Conservation (phyloP, 805 yeast species). For the Debaryomyces castellii region DNA sequence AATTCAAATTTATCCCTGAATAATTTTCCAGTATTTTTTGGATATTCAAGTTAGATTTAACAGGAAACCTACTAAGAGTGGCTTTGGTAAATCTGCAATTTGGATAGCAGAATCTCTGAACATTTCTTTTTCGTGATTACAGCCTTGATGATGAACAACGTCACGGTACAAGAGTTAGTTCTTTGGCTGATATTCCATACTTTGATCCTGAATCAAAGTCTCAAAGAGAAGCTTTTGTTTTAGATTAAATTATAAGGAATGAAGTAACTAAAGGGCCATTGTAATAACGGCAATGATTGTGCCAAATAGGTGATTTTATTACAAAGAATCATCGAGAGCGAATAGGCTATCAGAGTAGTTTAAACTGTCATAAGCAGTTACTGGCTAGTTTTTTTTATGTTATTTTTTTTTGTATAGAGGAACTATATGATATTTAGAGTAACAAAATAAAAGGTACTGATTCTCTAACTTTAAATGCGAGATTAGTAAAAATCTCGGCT, state of each 20-base stretch:
- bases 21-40: slow-evolving; percentile 48
- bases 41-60: slow-evolving; percentile 57
- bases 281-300: too few species aligned
- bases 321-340: too few species aligned
- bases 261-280: too few species aligned
- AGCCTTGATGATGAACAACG: slow-evolving; percentile 40
- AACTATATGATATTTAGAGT: too few species aligned
- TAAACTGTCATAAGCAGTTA: too few species aligned
- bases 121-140: slow-evolving; percentile 55
- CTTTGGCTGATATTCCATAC: slow-evolving; percentile 54
- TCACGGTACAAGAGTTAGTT: slow-evolving; percentile 51
- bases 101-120: slow-evolving; percentile 58
- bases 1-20: slow-evolving; percentile 47
- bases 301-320: too few species aligned
- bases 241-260: slow-evolving; percentile 4
- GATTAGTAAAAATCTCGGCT: too few species aligned
- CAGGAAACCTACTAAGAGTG: slow-evolving; percentile 45
- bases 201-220: slow-evolving; percentile 51
- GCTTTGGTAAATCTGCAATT: slow-evolving; percentile 47
- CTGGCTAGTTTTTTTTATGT: too few species aligned
- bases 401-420: too few species aligned
- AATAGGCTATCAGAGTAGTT: too few species aligned
- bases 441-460: too few species aligned
- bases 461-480: too few species aligned
- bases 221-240: slow-evolving; percentile 53